Percentiles rank a stretch among this genome's conserved stretches.
Conservation (phyloP, 2,329 filamentous ascomycete genomes). For the Amauroascus verrucosus region DNA sequence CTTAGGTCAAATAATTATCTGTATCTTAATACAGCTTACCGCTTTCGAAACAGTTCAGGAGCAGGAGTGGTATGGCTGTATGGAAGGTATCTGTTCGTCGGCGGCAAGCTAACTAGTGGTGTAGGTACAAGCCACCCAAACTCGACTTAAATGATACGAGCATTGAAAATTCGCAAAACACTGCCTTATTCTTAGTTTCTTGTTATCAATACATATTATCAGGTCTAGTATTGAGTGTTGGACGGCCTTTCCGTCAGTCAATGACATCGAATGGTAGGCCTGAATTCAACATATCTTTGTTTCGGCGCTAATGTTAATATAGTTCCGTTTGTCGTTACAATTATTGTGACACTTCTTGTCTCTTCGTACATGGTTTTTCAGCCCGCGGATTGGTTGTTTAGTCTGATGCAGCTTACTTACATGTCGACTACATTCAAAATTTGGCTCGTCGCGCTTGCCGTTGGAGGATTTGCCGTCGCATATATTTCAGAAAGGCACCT, state of each 20-base stretch:
- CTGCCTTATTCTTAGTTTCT: slow-evolving; percentile 74
- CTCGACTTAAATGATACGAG: slow-evolving; percentile 70
- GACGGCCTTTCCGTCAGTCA: slow-evolving; percentile 73
- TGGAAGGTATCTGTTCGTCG: background rate
- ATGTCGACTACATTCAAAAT: slow-evolving; percentile 63
- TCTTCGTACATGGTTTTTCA: slow-evolving; percentile 71
- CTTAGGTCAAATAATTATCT: slow-evolving; percentile 76
- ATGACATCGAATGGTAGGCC: slow-evolving; percentile 67
- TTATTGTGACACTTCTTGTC: slow-evolving; percentile 56
- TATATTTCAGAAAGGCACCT: slow-evolving; percentile 63
- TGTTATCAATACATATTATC: slow-evolving; percentile 94
- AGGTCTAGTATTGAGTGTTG: slow-evolving; percentile 82
- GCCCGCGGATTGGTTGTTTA: slow-evolving; percentile 57
- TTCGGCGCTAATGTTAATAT: slow-evolving; percentile 19
- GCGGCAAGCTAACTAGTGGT: background rate
- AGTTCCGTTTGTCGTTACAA: slow-evolving; percentile 78
- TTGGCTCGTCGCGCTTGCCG: slow-evolving; percentile 60
- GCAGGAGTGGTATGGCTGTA: slow-evolving; percentile 63
- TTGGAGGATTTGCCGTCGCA: slow-evolving; percentile 56
- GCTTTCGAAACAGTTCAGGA: slow-evolving; percentile 63
- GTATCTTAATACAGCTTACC: slow-evolving; percentile 63
- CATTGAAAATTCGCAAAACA: slow-evolving; percentile 87
- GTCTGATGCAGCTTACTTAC: slow-evolving; percentile 75
- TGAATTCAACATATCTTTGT: background rate
- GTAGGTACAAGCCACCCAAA: slow-evolving; percentile 66